Evolutionary conservation across 2,329 filamentous ascomycete species (phyloP).

Genomic region (Dactylonectria estremocensis): DNA sequence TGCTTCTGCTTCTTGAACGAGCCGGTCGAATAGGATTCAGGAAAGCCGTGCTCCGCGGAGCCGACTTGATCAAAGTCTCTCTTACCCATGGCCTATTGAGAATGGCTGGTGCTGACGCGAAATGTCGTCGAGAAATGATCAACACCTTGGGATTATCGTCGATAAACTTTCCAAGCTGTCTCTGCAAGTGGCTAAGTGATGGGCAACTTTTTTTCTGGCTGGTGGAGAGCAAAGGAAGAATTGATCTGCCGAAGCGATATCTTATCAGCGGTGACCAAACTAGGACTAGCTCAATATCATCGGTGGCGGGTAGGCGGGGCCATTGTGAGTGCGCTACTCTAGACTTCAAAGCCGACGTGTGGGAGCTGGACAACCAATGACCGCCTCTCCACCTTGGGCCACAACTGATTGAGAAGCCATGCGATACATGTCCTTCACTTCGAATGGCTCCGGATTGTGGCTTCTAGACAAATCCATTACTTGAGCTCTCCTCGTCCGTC

Average conservation of each 20-base stretch:
- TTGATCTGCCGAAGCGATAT: constrained; percentile 32
- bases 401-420: constrained; percentile 30
- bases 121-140: neutral
- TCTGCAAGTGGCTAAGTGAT: neutral
- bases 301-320: constrained; percentile 24
- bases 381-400: constrained; percentile 22
- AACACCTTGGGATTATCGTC: neutral
- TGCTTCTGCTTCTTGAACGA: constrained; percentile 55
- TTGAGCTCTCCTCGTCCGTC: neutral
- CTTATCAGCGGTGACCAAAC: constrained; percentile 44
- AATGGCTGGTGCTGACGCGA: neutral
- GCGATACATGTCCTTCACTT: constrained; percentile 22
- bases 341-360: constrained; percentile 14
- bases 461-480: constrained; percentile 1
- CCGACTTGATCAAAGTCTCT: constrained; percentile 50
- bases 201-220: constrained; percentile 44
- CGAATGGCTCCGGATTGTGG: constrained; percentile 32
- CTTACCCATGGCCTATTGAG: constrained; percentile 50
- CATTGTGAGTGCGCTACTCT: constrained; percentile 17
- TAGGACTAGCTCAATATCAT: constrained; percentile 30
- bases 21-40: constrained; percentile 37
- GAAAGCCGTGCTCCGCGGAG: constrained; percentile 44
- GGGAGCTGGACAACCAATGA: constrained; percentile 22
- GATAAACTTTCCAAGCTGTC: neutral
- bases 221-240: constrained; percentile 31